A percentile compares a stretch with the other conserved stretches of the same genome.
Conservation (phyloP, 305 asterid genomes). For the Fraxinus paxiana region DNA sequence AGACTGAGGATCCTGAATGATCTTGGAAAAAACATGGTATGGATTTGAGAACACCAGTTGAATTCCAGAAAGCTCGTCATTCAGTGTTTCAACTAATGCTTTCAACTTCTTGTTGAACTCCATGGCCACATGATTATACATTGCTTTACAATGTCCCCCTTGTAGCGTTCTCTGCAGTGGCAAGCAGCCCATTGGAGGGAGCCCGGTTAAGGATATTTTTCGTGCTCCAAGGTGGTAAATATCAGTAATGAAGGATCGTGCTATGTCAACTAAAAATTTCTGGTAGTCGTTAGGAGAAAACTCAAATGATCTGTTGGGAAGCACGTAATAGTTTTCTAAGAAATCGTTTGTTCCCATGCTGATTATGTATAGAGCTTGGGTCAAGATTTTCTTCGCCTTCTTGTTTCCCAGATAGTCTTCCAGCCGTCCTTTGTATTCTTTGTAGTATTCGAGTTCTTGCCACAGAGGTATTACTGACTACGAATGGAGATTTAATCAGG, state of each 20-base stretch:
- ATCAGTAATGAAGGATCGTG: slow-evolving; percentile 40
- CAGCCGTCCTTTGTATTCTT: slow-evolving; percentile 51
- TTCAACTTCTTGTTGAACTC: slow-evolving; percentile 49
- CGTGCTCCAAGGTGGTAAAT: slow-evolving; percentile 63
- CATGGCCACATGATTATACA: slow-evolving; percentile 50
- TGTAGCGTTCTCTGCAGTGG: slow-evolving; percentile 64
- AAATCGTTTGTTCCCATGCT: slow-evolving; percentile 76
- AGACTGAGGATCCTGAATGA: slow-evolving; percentile 49
- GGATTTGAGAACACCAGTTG: slow-evolving; percentile 47
- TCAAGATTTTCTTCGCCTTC: slow-evolving; percentile 36
- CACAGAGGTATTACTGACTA: slow-evolving; percentile 73
- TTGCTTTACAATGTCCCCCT: slow-evolving; percentile 42
- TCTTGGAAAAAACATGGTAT: slow-evolving; percentile 39
- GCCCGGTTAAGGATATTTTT: slow-evolving; percentile 60
- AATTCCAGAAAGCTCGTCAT: slow-evolving; percentile 49
- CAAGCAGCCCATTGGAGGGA: slow-evolving; percentile 79
- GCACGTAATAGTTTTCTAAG: slow-evolving; percentile 53
- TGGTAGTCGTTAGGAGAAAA: slow-evolving; percentile 51
- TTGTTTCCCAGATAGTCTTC: slow-evolving; percentile 37
- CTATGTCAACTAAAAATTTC: slow-evolving; percentile 39
- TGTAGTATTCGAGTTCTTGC: slow-evolving; percentile 65
- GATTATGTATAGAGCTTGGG: slow-evolving; percentile 55
- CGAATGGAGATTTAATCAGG: not conserved
- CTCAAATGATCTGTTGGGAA: slow-evolving; percentile 32
- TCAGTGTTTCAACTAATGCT: slow-evolving; percentile 37